Conservation (phyloP, 176 grass and related monocot species). For the Bonia amplexicaulis region DNA sequence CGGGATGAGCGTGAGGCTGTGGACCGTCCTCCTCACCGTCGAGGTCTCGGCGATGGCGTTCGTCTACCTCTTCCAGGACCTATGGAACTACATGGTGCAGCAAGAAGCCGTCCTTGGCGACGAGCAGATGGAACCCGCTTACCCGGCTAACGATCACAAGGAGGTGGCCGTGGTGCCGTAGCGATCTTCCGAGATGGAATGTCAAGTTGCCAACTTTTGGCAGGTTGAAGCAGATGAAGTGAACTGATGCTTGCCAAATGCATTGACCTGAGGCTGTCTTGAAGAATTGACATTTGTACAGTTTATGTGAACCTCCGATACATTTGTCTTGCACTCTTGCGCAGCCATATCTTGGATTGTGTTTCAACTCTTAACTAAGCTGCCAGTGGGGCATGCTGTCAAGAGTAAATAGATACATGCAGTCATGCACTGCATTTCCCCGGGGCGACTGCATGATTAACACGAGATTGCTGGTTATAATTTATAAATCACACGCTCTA, state of each 20-base stretch:
- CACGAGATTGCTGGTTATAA: neutral
- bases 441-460: neutral
- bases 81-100: conserved; percentile 63
- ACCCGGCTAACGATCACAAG: conserved; percentile 49
- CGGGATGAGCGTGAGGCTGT: conserved; percentile 54
- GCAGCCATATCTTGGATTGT: neutral
- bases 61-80: conserved; percentile 73
- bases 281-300: conserved; percentile 14
- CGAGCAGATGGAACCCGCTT: conserved; percentile 32
- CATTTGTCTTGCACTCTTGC: neutral
- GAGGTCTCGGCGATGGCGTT: conserved; percentile 62
- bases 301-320: neutral
- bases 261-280: neutral
- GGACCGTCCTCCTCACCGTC: conserved; percentile 67
- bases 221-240: neutral
- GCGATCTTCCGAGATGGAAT: neutral
- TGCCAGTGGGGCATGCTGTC: neutral
- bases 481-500: neutral
- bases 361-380: neutral
- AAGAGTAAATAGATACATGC: neutral
- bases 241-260: neutral
- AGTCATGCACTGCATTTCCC: neutral
- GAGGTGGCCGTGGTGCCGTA: conserved; percentile 36
- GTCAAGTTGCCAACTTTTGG: neutral
- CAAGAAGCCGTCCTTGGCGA: conserved; percentile 29